A percentile compares a stretch with the other conserved stretches of the same genome.
Evolutionary conservation across 768 basidiomycete genomes (phyloP).

Genomic region (Mycena vulgaris): DNA sequence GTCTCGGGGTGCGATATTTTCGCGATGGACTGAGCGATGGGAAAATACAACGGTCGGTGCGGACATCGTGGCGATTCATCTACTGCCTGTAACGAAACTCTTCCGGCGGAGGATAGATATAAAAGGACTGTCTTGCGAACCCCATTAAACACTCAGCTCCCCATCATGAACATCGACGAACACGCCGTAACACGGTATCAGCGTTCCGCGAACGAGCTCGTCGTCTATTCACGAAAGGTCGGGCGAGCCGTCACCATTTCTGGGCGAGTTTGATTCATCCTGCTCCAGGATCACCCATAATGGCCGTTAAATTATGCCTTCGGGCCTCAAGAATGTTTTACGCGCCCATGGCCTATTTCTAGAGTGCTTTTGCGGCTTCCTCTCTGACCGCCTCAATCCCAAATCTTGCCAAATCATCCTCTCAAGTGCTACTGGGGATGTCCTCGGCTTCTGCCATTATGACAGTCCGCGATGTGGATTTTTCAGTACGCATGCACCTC

Average conservation of each 20-base stretch:
- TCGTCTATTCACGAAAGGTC: neutral
- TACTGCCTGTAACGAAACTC: no score
- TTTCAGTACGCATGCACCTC: neutral
- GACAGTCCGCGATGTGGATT: neutral
- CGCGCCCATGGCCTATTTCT: neutral
- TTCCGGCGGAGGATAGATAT: no score
- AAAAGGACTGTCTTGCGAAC: no score
- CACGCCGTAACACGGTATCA: neutral
- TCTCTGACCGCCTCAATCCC: neutral
- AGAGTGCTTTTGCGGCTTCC: slow-evolving; percentile 6
- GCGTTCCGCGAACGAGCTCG: neutral
- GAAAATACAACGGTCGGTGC: no score
- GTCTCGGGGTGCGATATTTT: no score
- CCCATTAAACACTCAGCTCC: neutral
- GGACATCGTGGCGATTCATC: no score
- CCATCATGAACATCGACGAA: slow-evolving; percentile 1
- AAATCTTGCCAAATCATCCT: slow-evolving; percentile 9
- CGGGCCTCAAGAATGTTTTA: neutral
- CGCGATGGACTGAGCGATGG: no score
- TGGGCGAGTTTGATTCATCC: neutral
- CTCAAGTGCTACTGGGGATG: neutral
- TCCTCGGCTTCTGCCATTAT: slow-evolving; percentile 16
- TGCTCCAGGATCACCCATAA: no score
- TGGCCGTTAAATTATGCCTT: no score
- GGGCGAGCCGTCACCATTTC: neutral